Base-by-base conservation (phyloP, 1,139 yeast genomes). In the Pichia sp. region DNA sequence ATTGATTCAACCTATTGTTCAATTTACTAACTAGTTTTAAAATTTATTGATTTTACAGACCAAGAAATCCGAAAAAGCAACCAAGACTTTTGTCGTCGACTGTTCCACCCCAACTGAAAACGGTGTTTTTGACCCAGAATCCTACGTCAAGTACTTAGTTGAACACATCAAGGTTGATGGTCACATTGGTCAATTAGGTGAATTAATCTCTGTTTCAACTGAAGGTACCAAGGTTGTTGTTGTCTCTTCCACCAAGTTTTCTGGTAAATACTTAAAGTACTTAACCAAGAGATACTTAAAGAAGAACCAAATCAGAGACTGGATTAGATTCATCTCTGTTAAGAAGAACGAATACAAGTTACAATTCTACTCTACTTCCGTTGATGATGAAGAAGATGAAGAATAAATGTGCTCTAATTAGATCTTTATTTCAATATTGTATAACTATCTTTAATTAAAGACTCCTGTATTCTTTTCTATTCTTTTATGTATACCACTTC, bases 201-300 rank as follows among this genome's bases (percentile, higher is more conserved):
- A 87, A 68, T 85, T 82, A 66, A 80, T 93, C 77, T 74, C 91
- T 53, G 88, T 91, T 60, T 73, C 89, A 64, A 74, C 80, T 64
- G 94, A 87, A 68, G 87, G 85, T 63, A 74, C 79, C 71, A 69
- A 77, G 64, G 88, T 86, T 66, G 81, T 91, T 63, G 83, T 88
- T 72, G 88, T 83, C 58, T 76, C 97, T 58, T 78, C 83, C 74
- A 74, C 94, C 73, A 83, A 87, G 76, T 91, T 93, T 91, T 88
- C 97, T 61, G 99, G 99, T 76, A 91, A 93, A 78, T 91, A 91
- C 95, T 84, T 88, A 72, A 91, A 91, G 80, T 91, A 89, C 91
- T 79, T 91, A 70, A 86, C 97, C 67, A 91, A 91, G 88, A 89
- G 94, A 81, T 91, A 87, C 93, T 86, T 91, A 74, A 91, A 91